phyloP scores from a whole-genome alignment of 202 grass and related monocot genomes.

The Eragrostis tef region DNA sequence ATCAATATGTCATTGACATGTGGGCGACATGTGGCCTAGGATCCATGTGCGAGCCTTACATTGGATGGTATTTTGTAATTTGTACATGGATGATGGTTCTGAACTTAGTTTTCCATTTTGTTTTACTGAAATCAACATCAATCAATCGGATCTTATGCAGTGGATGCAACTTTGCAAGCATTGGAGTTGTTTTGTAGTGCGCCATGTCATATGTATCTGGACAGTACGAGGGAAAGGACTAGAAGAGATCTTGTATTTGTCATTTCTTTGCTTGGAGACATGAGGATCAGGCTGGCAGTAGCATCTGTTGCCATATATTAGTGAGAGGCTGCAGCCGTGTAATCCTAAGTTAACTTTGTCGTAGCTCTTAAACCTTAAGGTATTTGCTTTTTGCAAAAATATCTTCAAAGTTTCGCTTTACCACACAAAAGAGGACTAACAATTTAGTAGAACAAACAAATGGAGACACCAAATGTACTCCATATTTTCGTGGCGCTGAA shows the following conservation, averaged over 20 bases:
- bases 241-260: not conserved
- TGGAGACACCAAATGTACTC: not conserved
- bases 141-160: not conserved
- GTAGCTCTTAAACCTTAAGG: not conserved
- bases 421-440: not conserved
- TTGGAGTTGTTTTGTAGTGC: not conserved
- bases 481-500: not conserved
- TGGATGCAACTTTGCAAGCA: not conserved
- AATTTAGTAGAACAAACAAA: not conserved
- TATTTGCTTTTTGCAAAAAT: slow-evolving; percentile 12
- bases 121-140: not conserved
- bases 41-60: not conserved
- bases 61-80: slow-evolving; percentile 19
- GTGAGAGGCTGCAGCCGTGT: slow-evolving; percentile 9
- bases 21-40: slow-evolving; percentile 14
- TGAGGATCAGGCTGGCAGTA: not conserved
- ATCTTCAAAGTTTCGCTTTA: not conserved
- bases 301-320: slow-evolving; percentile 3
- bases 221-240: not conserved
- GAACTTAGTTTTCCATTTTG: not conserved
- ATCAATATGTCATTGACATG: not conserved
- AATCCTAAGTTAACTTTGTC: slow-evolving; percentile 15
- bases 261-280: not conserved
- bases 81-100: slow-evolving; percentile 16
- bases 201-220: not conserved